Evolutionary conservation across 371 early-diverging fungal species (phyloP).

Genomic region (Mortierella sp.): DNA sequence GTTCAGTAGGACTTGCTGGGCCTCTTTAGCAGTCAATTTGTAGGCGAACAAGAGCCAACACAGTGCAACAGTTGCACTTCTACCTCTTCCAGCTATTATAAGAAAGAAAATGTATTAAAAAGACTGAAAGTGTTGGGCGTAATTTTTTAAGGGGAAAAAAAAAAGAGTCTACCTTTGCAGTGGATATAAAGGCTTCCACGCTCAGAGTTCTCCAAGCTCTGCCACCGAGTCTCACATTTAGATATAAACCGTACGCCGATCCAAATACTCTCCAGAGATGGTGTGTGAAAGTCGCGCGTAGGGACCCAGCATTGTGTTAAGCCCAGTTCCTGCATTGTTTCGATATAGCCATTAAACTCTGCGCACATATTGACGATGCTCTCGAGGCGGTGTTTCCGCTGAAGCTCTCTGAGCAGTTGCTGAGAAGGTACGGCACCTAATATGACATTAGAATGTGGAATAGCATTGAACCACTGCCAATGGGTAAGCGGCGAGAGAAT

Average conservation of each 20-base stretch:
- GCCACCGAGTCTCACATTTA: slow-evolving; percentile 17
- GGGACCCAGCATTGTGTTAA: slow-evolving; percentile 47
- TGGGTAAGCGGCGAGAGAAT: slow-evolving; percentile 31
- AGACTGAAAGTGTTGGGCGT: slow-evolving; percentile 5
- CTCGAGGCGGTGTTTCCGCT: slow-evolving; percentile 11
- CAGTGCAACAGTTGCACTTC: slow-evolving; percentile 45
- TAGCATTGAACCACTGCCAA: slow-evolving; percentile 44
- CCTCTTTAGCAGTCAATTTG: slow-evolving; percentile 27
- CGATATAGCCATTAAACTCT: slow-evolving; percentile 39
- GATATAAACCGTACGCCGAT: slow-evolving; percentile 26
- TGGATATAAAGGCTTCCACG: slow-evolving; percentile 27
- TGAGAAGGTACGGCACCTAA: slow-evolving; percentile 46
- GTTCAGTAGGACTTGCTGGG: slow-evolving; percentile 31
- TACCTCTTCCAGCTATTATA: slow-evolving; percentile 39
- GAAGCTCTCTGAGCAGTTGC: slow-evolving; percentile 17
- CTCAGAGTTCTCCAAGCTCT: background rate
- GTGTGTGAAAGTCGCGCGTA: slow-evolving; percentile 41
- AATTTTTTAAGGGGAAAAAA: no score
- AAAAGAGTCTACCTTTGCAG: slow-evolving; percentile 57
- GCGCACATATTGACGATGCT: slow-evolving; percentile 52
- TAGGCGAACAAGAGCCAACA: slow-evolving; percentile 41
- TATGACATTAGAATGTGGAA: slow-evolving; percentile 31
- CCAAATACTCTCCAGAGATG: slow-evolving; percentile 37
- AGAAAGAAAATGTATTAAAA: background rate
- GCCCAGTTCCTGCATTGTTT: slow-evolving; percentile 30